Base-by-base conservation (phyloP, 768 basidiomycete genomes). In the Punctularia strigosozonata region DNA sequence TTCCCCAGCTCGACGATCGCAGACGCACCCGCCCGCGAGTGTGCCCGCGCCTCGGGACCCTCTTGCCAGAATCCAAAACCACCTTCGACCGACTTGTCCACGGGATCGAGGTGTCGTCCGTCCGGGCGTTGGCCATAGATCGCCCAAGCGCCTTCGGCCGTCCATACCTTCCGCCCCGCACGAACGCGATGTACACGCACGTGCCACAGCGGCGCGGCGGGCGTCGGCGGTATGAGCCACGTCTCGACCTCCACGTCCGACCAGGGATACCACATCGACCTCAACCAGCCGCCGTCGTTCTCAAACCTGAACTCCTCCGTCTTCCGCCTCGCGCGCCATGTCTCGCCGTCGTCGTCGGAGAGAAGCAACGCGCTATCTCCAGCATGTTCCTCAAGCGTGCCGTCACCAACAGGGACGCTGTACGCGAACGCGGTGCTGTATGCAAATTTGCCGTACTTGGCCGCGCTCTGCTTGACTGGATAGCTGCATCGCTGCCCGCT, bases 401-500 rank as follows among this genome's bases (percentile, higher is more conserved):
- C 68, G 52, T 65, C 72, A 6, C 55, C 54, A 0, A 76, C 74
- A 5, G 81, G 77, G 7, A 83, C 78, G 46, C 74, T 78, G 57
- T 82, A 85, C 12, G 80, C 82, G 50, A 85, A 84, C 4, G 78
- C 71, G n/a, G 77, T 70, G 2, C 77, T 80, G 54, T 87, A 85
- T 2, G 78, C 74, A 40, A 82, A 64, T 55, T 84, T 84, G 38
- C 81, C 79, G 58, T 85, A 85, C 54, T 85, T 87, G 18, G 80
- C 78, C 6, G 80, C 75, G 47, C 77, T 76, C 50, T 82, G 79
- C 50, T 82, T 78, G 51, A 87, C 75, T 13, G 80, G 73, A 55
- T 85, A 87, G 34, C 79, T 80, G 46, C 81, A 83, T 44, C 77
- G 77, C 59, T 87, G 82, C 2, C 82, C 83, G 10, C 78, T 81